Evolutionary conservation across 371 early-diverging fungal genomes (phyloP).

Genomic region (Lichtheimia ornata): DNA sequence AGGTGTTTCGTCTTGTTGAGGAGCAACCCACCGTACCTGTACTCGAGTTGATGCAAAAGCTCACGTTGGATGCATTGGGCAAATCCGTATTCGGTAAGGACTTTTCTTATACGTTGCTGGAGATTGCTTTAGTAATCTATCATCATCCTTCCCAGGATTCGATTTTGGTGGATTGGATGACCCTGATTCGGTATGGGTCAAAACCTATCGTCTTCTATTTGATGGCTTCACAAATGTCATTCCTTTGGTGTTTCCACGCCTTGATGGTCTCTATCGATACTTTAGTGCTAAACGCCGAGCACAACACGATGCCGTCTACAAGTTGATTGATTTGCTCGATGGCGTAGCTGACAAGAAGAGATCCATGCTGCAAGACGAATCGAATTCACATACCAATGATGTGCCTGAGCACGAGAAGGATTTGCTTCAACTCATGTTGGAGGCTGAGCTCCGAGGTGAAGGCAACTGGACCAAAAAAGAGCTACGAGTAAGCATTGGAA

Average conservation of each 20-base stretch:
- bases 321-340: conserved; percentile 6
- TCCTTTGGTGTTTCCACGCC: conserved; percentile 4
- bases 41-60: conserved; percentile 15
- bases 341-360: conserved; percentile 9
- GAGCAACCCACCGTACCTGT: conserved; percentile 11
- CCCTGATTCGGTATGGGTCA: conserved; percentile 29
- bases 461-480: conserved; percentile 19
- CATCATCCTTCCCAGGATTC: conserved; percentile 17
- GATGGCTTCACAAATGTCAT: conserved; percentile 16
- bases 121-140: background rate
- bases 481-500: conserved; percentile 17
- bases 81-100: conserved; percentile 35
- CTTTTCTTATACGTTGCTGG: background rate
- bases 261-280: conserved; percentile 2
- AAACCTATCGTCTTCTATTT: conserved; percentile 22
- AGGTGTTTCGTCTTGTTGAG: conserved; percentile 24
- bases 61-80: conserved; percentile 41
- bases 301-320: conserved; percentile 3
- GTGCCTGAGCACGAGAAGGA: conserved; percentile 28
- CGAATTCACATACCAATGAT: background rate
- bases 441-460: conserved; percentile 28
- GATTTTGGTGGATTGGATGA: conserved; percentile 29
- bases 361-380: background rate
- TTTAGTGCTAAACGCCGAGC: conserved; percentile 1
- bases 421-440: conserved; percentile 38